Base-by-base conservation (phyloP, 306 rosid genomes). In the Prunus padus region DNA sequence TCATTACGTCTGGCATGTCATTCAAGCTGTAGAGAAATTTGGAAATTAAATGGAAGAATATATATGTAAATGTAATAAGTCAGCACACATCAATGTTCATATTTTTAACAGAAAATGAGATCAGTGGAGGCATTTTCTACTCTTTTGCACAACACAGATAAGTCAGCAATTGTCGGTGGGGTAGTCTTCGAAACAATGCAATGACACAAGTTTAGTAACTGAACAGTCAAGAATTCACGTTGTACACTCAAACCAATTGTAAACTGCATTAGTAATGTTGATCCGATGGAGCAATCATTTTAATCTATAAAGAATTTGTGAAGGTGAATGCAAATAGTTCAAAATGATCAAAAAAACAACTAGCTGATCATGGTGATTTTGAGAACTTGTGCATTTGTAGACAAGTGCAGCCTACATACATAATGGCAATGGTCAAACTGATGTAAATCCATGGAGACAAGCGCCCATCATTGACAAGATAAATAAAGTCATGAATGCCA, bases 1-100 rank as follows among this genome's bases (percentile, higher is more conserved):
- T 95, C 99, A 95, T 92, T 75, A 90, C 92, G 51, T 89, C 96
- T 2, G 99, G 97, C 42, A 75, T 76, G 83, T 95, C 97, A 30
- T 78, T 85, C 81, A 89, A 78, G 57, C 97, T 92, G 88, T 37
- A 63, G 16, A 73, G 60, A 65, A 33, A 40, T 31, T 59, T 68
- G 26, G 45, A 40, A 11, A 25, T 6, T 30, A 19, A 26, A 15
- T 26, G 22, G 5, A 46, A 1, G 26, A 26, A 18, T 49, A 16
- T 6, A 64, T 11, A 20, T 8, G 33, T 6, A 45, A 16, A 49
- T 47, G 40, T 33, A 26, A 44, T 16, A 45, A 18, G 13, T n/a
- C 72, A 59, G 33, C 19, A 63, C 14, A 46, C 11, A 25, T 45
- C 44, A 47, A 22, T 42, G 65, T 11, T 23, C 16, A 56, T 25